A percentile compares a stretch with the other conserved stretches of the same genome.
These are phyloP conservation scores for Colletotrichum orchidophilum DNA, from an alignment of 2,329 filamentous ascomycete genomes.

Conservation along the genomic window DNA sequence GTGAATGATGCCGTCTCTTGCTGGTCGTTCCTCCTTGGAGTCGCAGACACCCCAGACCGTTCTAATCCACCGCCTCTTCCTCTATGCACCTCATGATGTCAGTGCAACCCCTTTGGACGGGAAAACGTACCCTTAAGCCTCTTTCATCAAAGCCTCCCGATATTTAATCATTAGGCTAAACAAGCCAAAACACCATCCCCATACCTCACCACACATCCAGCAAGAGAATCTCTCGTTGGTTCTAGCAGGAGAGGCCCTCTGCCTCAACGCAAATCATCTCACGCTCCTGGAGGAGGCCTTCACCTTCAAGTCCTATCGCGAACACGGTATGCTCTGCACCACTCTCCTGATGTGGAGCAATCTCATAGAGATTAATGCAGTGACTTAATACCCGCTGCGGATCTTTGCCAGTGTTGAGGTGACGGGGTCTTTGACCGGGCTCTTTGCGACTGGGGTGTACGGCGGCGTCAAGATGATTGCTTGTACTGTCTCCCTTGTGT, in stretches of 20 bases:
- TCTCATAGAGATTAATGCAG: conserved; percentile 43
- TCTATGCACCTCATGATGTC: no score
- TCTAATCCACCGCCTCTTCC: no score
- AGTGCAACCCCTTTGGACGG: no score
- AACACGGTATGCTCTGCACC: conserved; percentile 22
- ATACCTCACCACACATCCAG: not conserved
- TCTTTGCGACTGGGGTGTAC: conserved; percentile 73
- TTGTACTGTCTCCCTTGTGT: conserved; percentile 33
- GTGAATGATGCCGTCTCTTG: no score
- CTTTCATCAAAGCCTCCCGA: no score
- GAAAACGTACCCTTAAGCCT: no score
- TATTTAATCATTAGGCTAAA: no score
- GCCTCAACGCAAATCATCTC: conserved; percentile 35
- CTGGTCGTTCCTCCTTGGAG: no score
- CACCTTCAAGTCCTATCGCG: conserved; percentile 28
- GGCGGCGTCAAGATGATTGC: conserved; percentile 64
- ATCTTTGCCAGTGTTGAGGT: conserved; percentile 73
- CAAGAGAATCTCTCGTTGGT: not conserved
- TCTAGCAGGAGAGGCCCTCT: conserved; percentile 60
- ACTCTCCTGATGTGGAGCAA: conserved; percentile 37
- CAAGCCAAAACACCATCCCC: no score
- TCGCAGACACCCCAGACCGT: no score
- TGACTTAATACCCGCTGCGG: conserved; percentile 56
- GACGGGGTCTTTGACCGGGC: conserved; percentile 62
- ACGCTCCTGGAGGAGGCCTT: conserved; percentile 29